phyloP scores from a whole-genome alignment of 2,329 filamentous ascomycete species.

The Cryphonectria nitschkei region DNA sequence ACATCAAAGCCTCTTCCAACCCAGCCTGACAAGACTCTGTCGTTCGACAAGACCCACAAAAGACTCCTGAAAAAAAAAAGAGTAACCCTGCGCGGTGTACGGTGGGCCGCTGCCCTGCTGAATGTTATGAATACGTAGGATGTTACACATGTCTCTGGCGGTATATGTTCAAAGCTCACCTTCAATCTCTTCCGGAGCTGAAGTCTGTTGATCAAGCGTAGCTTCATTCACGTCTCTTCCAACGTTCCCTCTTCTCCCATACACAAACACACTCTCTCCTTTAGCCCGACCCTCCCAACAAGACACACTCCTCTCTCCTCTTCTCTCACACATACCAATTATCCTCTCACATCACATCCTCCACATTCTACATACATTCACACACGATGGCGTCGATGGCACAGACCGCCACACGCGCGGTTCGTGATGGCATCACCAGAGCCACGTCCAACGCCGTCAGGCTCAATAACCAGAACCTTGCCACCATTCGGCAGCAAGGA shows the following conservation, averaged over 20 bases:
- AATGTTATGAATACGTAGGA: not conserved
- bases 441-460: not conserved
- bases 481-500: not conserved
- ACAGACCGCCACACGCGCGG: not conserved
- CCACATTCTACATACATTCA: not conserved
- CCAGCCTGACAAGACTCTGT: not conserved
- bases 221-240: not conserved
- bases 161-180: not conserved
- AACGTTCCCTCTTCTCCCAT: not conserved
- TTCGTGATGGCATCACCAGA: slow-evolving; percentile 3
- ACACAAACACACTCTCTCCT: not conserved
- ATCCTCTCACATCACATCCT: not conserved
- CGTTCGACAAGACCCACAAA: slow-evolving; percentile 6
- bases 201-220: not conserved
- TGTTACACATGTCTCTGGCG: not conserved
- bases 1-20: slow-evolving; percentile 5
- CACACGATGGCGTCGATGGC: slow-evolving; percentile 6
- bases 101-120: slow-evolving; percentile 9
- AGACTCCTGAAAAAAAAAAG: not conserved
- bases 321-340: not conserved
- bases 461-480: slow-evolving; percentile 10
- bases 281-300: not conserved
- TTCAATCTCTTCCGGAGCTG: not conserved
- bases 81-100: slow-evolving; percentile 7
- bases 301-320: not conserved